These are phyloP conservation scores for Brassica rapa DNA, from an alignment of 345 rosid genomes.

Conservation along the genomic window DNA sequence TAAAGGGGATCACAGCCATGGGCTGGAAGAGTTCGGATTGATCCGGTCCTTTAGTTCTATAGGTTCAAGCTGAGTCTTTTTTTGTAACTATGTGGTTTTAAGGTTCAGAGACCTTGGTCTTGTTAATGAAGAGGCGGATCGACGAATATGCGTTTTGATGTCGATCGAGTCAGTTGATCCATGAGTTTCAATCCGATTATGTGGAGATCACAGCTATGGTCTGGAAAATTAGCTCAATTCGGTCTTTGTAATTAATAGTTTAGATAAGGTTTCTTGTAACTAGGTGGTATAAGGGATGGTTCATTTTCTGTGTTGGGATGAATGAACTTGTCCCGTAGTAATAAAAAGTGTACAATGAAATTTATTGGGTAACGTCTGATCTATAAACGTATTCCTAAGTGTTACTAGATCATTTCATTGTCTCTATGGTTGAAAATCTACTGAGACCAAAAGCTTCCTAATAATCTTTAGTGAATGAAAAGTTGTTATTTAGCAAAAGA, in stretches of 20 bases:
- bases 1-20: neutral
- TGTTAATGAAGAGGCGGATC: neutral
- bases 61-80: neutral
- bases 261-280: too few relatives aligned
- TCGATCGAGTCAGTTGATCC: neutral
- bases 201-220: neutral
- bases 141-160: neutral
- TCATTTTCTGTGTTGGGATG: too few relatives aligned
- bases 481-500: too few relatives aligned
- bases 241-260: too few relatives aligned
- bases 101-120: neutral
- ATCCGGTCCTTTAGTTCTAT: neutral
- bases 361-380: neutral
- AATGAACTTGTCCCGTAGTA: too few relatives aligned
- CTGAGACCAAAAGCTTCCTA: too few relatives aligned
- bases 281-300: too few relatives aligned
- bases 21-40: neutral
- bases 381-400: too few relatives aligned
- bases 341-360: neutral
- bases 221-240: too few relatives aligned
- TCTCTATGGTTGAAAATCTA: too few relatives aligned
- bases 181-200: neutral
- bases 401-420: too few relatives aligned
- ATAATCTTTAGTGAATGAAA: too few relatives aligned
- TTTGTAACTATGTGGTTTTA: neutral